Percentiles rank a stretch among this genome's conserved stretches.
Conservation (phyloP, 495 filamentous ascomycete species). For the Lophium mytilinum region DNA sequence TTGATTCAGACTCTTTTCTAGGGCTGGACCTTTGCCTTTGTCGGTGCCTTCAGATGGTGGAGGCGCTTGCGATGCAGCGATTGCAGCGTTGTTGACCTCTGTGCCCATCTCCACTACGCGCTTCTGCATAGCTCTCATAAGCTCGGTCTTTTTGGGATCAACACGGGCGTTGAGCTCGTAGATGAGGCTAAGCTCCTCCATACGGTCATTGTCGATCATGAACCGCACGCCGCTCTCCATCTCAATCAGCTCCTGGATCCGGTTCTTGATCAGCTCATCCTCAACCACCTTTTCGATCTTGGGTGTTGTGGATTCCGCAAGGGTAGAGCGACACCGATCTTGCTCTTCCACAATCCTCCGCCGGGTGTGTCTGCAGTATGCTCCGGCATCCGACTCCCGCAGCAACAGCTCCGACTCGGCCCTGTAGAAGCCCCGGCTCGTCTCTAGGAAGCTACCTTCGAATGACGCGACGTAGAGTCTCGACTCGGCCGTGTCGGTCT, state of each 20-base stretch:
- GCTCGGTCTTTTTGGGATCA: conserved; percentile 60
- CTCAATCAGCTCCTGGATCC: conserved; percentile 72
- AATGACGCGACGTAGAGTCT: conserved; percentile 82
- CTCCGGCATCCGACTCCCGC: conserved; percentile 67
- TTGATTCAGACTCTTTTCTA: conserved; percentile 42
- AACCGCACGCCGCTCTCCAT: conserved; percentile 76
- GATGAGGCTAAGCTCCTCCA: conserved; percentile 66
- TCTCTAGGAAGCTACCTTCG: conserved; percentile 65
- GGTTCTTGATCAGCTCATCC: conserved; percentile 63
- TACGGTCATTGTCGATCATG: conserved; percentile 87
- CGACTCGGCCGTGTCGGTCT: conserved; percentile 60
- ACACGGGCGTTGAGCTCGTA: conserved; percentile 72
- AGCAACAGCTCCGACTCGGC: conserved; percentile 65
- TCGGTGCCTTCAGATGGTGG: conserved; percentile 19
- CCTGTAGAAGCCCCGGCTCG: conserved; percentile 66
- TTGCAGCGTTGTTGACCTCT: conserved; percentile 68
- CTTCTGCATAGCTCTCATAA: conserved; percentile 61
- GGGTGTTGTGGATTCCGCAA: conserved; percentile 57
- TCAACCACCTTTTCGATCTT: conserved; percentile 78
- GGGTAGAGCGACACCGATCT: conserved; percentile 69
- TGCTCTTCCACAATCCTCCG: conserved; percentile 71
- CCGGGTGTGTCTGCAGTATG: conserved; percentile 72
- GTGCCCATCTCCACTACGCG: conserved; percentile 72
- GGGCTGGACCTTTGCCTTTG: conserved; percentile 26
- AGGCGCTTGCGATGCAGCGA: conserved; percentile 27